A percentile compares a stretch with the other conserved stretches of the same genome.
These are phyloP conservation scores for Daldinia decipiens DNA, from an alignment of 495 filamentous ascomycete species.

Conservation along the genomic window DNA sequence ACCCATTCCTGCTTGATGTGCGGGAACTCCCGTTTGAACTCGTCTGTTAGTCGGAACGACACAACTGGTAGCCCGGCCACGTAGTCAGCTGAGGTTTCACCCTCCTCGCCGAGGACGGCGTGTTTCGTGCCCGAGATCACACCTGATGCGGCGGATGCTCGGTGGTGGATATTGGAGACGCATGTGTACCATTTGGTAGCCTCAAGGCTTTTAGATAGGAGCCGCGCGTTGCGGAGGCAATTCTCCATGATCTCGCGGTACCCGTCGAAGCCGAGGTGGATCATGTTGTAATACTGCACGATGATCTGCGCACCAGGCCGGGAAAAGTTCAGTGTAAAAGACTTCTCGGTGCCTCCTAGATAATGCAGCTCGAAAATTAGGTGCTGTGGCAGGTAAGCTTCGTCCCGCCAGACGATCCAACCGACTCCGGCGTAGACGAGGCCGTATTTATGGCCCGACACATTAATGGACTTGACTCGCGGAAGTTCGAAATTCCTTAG, in stretches of 20 bases:
- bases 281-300: conserved; percentile 81
- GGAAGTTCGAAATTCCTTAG: conserved; percentile 74
- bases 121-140: conserved; percentile 48
- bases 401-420: conserved; percentile 80
- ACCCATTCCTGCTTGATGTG: conserved; percentile 73
- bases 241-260: conserved; percentile 76
- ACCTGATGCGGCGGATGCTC: conserved; percentile 27
- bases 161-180: conserved; percentile 74
- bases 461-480: conserved; percentile 79
- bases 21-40: conserved; percentile 69
- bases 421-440: conserved; percentile 77
- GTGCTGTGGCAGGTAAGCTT: conserved; percentile 72
- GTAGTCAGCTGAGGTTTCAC: conserved; percentile 69
- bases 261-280: conserved; percentile 75
- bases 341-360: conserved; percentile 77
- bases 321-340: conserved; percentile 80
- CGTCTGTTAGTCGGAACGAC: conserved; percentile 71
- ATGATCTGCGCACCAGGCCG: conserved; percentile 77
- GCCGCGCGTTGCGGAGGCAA: conserved; percentile 72
- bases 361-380: conserved; percentile 81
- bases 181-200: conserved; percentile 76
- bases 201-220: conserved; percentile 74
- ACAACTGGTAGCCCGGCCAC: conserved; percentile 77
- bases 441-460: conserved; percentile 79
- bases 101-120: conserved; percentile 41